These are phyloP conservation scores for Lasiodiplodia gonubiensis DNA, from an alignment of 2,329 filamentous ascomycete genomes.

Conservation along the genomic window DNA sequence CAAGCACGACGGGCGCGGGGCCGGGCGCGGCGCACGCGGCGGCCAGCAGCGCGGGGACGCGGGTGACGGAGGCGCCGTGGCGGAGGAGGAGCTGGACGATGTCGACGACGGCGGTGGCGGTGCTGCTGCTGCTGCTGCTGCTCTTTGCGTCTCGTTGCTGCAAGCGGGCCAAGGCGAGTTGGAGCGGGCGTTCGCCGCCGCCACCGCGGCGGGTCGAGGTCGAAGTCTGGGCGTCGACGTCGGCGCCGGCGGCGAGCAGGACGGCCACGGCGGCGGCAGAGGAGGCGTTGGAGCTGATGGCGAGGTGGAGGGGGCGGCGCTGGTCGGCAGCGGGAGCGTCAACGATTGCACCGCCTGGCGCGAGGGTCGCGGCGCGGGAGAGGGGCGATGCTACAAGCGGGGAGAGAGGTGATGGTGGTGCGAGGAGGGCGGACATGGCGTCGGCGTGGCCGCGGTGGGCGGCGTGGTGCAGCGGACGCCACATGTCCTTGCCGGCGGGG, in stretches of 20 bases:
- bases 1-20: neutral
- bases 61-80: neutral
- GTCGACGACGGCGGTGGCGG: neutral
- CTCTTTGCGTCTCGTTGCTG: neutral
- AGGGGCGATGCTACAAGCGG: neutral
- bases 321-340: neutral
- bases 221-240: neutral
- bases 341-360: too few species aligned
- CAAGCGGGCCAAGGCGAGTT: neutral
- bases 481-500: neutral
- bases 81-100: neutral
- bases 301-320: neutral
- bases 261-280: too few species aligned
- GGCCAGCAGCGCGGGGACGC: neutral
- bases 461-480: slow-evolving; percentile 6
- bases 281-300: neutral
- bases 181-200: neutral
- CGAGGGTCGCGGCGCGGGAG: too few species aligned
- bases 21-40: neutral
- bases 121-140: too few species aligned
- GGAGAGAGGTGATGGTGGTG: neutral
- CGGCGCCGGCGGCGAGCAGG: neutral
- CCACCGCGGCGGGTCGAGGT: neutral
- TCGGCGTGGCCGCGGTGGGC: neutral
- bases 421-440: neutral